Conservation (phyloP, 176 grass and related monocot species). For the Urochloa ruziziensis region DNA sequence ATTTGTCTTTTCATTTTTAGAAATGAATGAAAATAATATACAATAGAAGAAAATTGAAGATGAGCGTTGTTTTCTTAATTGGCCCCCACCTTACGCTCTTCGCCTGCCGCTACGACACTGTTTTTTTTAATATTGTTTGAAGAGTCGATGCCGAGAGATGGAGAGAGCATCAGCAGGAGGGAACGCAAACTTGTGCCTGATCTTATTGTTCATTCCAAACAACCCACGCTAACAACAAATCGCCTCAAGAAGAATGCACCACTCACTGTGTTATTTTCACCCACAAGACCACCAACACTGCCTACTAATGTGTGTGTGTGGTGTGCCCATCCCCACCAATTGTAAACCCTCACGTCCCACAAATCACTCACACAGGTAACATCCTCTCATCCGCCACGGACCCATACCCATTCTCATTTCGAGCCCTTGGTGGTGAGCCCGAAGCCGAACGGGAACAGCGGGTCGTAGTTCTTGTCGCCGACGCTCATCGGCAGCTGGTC, state of each 20-base stretch:
- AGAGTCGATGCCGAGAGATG: no score
- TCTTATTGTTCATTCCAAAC: constrained; percentile 28
- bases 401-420: not conserved
- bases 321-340: not conserved
- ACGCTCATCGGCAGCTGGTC: constrained; percentile 95
- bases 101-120: no score
- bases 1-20: no score
- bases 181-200: not conserved
- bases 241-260: constrained; percentile 3
- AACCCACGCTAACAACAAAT: not conserved
- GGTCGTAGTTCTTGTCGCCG: constrained; percentile 77
- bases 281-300: not conserved
- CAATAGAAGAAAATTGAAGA: no score
- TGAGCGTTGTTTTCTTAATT: no score
- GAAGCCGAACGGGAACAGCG: constrained; percentile 75
- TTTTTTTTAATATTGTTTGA: no score
- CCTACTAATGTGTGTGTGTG: not conserved
- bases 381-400: no score
- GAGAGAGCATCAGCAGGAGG: not conserved
- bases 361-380: not conserved
- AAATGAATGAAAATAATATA: no score
- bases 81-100: no score
- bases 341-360: not conserved
- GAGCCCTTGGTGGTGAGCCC: constrained; percentile 56
- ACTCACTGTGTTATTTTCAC: constrained; percentile 8